Conservation (phyloP, 495 filamentous ascomycete species). For the Podospora australis region DNA sequence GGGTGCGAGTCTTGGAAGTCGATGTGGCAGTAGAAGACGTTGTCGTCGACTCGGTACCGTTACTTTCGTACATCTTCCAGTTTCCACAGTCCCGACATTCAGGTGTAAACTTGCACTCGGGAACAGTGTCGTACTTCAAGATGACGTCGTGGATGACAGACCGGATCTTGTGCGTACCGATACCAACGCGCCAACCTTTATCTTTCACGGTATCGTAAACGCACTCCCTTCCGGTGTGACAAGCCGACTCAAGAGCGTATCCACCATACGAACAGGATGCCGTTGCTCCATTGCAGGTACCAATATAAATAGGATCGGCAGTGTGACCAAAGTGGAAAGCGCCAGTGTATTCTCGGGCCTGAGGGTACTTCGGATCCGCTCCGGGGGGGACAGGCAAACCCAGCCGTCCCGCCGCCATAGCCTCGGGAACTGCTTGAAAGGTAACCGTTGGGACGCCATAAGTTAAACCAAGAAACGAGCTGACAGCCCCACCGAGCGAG, state of each 20-base stretch:
- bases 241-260: constrained; percentile 87
- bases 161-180: constrained; percentile 79
- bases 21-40: constrained; percentile 51
- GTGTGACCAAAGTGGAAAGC: constrained; percentile 93
- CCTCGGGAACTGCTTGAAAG: constrained; percentile 86
- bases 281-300: constrained; percentile 83
- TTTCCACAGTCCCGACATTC: constrained; percentile 86
- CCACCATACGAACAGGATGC: constrained; percentile 86
- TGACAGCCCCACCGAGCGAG: constrained; percentile 83
- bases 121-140: constrained; percentile 68
- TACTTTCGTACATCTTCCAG: constrained; percentile 92
- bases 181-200: constrained; percentile 80
- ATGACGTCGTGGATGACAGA: constrained; percentile 81
- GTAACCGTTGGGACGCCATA: constrained; percentile 83
- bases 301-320: constrained; percentile 91
- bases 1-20: constrained; percentile 55
- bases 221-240: constrained; percentile 83
- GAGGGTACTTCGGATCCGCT: constrained; percentile 59
- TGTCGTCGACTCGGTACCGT: constrained; percentile 70
- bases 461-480: constrained; percentile 78
- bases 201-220: constrained; percentile 86
- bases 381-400: constrained; percentile 84
- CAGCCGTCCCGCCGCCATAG: constrained; percentile 74
- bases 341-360: constrained; percentile 64
- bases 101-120: constrained; percentile 59